Conservation (phyloP, 2,329 filamentous ascomycete genomes). For the Pseudonectria buxi region DNA sequence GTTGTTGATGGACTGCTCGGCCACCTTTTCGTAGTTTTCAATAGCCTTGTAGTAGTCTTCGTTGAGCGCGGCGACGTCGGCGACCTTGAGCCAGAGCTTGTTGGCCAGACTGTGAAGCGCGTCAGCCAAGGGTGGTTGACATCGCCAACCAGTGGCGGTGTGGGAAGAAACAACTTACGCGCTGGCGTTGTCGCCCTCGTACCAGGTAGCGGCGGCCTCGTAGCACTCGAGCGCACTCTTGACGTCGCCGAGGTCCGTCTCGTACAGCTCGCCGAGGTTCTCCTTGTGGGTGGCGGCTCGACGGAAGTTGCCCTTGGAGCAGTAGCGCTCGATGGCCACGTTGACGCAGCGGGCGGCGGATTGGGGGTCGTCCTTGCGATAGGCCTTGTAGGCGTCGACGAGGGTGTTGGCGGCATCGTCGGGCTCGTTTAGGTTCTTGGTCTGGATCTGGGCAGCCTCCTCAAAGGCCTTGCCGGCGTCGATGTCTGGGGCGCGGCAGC, state of each 20-base stretch:
- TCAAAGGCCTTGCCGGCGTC: conserved; percentile 86
- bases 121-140: conserved; percentile 4
- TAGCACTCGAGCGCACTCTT: conserved; percentile 77
- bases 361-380: conserved; percentile 76
- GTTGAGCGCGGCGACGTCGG: conserved; percentile 76
- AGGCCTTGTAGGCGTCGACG: conserved; percentile 91
- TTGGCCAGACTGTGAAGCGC: conserved; percentile 63
- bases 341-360: conserved; percentile 77
- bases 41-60: conserved; percentile 80
- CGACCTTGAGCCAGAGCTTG: conserved; percentile 88
- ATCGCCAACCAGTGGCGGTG: not conserved
- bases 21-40: conserved; percentile 76
- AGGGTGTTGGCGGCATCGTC: conserved; percentile 87
- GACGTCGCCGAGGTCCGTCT: conserved; percentile 71
- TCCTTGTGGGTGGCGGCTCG: conserved; percentile 88
- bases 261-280: conserved; percentile 77
- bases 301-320: conserved; percentile 81
- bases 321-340: conserved; percentile 78
- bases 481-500: conserved; percentile 52
- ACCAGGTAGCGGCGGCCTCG: conserved; percentile 82
- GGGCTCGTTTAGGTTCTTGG: conserved; percentile 75
- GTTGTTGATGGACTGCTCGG: conserved; percentile 71
- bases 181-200: conserved; percentile 76
- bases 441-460: conserved; percentile 75
- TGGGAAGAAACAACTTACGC: conserved; percentile 49